Evolutionary conservation across 495 filamentous ascomycete species (phyloP).

Genomic region (Rhypophila decipiens): DNA sequence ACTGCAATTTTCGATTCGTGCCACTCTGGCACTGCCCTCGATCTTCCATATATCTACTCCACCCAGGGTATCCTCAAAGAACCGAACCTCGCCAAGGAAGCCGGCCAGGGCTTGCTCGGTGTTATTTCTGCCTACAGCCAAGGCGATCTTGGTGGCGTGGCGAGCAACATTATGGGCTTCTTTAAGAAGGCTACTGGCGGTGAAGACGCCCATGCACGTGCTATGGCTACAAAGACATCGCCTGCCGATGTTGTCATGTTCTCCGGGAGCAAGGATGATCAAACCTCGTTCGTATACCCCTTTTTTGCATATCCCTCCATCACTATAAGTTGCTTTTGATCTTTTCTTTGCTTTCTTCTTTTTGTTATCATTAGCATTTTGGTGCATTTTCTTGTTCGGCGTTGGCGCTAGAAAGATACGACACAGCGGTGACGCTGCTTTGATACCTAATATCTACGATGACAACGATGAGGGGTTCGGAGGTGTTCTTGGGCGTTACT

Average conservation of each 20-base stretch:
- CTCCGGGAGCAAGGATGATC: conserved; percentile 91
- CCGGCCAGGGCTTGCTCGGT: conserved; percentile 84
- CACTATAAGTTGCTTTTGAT: conserved; percentile 14
- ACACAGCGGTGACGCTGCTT: background rate
- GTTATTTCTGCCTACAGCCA: conserved; percentile 86
- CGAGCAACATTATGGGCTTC: conserved; percentile 74
- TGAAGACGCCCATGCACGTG: conserved; percentile 71
- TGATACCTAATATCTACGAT: background rate
- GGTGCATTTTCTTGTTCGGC: background rate
- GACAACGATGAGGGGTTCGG: too few relatives aligned
- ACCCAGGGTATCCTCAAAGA: conserved; percentile 95
- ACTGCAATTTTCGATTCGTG: conserved; percentile 99
- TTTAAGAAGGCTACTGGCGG: conserved; percentile 89
- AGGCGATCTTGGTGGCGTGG: conserved; percentile 80
- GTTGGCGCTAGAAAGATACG: too few relatives aligned
- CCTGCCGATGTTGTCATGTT: conserved; percentile 97
- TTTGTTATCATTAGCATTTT: too few relatives aligned
- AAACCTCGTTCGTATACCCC: conserved; percentile 74
- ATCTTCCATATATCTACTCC: conserved; percentile 95
- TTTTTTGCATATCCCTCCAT: conserved; percentile 50
- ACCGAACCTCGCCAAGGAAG: conserved; percentile 96
- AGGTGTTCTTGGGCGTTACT: background rate
- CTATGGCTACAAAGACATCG: conserved; percentile 84
- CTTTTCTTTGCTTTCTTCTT: conserved; percentile 3
- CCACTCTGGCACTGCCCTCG: conserved; percentile 92